These are phyloP conservation scores for Acanthamoeba sp. DNA, from an alignment of 208 protist species.

Conservation along the genomic window DNA sequence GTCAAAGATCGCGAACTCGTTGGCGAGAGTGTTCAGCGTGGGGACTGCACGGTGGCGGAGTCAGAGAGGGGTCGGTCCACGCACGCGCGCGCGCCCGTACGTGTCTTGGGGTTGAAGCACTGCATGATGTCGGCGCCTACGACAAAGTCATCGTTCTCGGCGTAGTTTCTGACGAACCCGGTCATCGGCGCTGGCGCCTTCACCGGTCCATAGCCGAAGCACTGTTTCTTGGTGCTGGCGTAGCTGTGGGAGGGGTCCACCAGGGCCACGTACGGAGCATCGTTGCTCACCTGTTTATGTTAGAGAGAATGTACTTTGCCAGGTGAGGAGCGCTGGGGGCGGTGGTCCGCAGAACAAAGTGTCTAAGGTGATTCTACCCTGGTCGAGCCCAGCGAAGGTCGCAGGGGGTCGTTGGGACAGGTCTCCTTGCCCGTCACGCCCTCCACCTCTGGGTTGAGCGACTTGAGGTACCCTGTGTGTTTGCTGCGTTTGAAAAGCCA, in stretches of 20 bases:
- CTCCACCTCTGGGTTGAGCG: constrained; percentile 4
- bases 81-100: neutral
- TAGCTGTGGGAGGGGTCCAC: constrained; percentile 39
- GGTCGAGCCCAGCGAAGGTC: neutral
- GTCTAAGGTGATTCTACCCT: neutral
- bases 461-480: constrained; percentile 2
- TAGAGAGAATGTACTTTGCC: no score
- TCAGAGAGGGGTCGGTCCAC: no score
- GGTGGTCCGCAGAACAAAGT: neutral
- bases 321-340: no score
- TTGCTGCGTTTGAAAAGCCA: neutral
- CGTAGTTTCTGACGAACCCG: constrained; percentile 61
- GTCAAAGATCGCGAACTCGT: constrained; percentile 63
- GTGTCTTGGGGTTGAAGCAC: constrained; percentile 24
- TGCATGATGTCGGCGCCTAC: constrained; percentile 41
- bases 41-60: neutral
- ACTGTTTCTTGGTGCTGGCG: constrained; percentile 14
- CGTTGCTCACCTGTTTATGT: neutral
- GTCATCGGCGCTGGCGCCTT: constrained; percentile 50
- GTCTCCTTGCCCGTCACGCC: constrained; percentile 17
- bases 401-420: neutral
- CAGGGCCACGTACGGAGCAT: constrained; percentile 4
- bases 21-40: constrained; percentile 38
- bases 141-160: neutral
- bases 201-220: constrained; percentile 4